These are phyloP conservation scores for Jatropha multifida DNA, from an alignment of 441 rosid species.

Conservation along the genomic window DNA sequence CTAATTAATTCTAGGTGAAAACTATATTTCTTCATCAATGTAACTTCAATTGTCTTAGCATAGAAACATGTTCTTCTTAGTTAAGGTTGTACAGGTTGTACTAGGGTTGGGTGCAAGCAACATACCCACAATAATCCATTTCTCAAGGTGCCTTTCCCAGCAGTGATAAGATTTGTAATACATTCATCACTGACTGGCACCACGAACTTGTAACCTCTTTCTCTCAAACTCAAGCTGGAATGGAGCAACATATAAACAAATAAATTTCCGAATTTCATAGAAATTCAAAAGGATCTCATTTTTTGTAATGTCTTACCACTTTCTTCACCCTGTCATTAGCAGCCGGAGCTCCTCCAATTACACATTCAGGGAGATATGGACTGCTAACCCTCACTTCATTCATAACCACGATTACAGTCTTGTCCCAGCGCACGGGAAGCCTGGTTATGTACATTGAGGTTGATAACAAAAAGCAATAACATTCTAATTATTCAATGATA, in stretches of 20 bases:
- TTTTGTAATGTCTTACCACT: constrained; percentile 65
- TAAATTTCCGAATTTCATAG: not conserved
- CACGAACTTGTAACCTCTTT: constrained; percentile 65
- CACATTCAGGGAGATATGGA: constrained; percentile 82
- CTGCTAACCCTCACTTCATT: constrained; percentile 83
- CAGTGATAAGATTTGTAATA: constrained; percentile 2
- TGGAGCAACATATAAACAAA: constrained; percentile 10
- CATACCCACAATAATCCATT: constrained; percentile 24
- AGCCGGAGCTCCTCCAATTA: constrained; percentile 82
- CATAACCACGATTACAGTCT: constrained; percentile 82
- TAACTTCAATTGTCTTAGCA: constrained; percentile 21
- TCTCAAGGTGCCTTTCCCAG: constrained; percentile 15
- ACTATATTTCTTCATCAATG: constrained; percentile 12
- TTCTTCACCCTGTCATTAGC: constrained; percentile 93
- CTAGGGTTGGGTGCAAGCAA: constrained; percentile 14
- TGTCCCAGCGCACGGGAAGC: constrained; percentile 97
- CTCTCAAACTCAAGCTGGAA: constrained; percentile 80
- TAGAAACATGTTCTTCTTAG: not conserved
- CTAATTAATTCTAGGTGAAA: constrained; percentile 7
- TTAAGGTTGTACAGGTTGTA: constrained; percentile 7
- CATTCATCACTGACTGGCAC: constrained; percentile 39
- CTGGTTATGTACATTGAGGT: constrained; percentile 35
- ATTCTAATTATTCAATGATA: not conserved
- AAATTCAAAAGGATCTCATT: constrained; percentile 4
- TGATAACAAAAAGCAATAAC: not conserved